phyloP scores from a whole-genome alignment of 352 stramenopile species.

The Elongisporangium prolatum region DNA sequence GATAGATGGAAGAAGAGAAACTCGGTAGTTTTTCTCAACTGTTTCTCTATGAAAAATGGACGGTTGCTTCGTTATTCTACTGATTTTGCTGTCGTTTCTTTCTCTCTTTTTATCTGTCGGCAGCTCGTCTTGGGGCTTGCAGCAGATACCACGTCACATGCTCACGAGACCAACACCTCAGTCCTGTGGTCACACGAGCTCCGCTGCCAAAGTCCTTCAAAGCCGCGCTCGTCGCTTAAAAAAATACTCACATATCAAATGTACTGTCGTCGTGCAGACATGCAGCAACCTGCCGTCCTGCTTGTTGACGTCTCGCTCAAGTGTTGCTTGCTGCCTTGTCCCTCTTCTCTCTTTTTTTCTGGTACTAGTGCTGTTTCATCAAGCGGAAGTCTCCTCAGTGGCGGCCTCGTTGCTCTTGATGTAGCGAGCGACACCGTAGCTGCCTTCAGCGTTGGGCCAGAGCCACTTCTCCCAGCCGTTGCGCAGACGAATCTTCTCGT shows the following conservation, averaged over 20 bases:
- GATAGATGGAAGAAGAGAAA: too few relatives aligned
- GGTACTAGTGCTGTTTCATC: not conserved
- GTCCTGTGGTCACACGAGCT: too few relatives aligned
- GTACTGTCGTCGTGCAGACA: not conserved
- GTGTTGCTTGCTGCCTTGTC: not conserved
- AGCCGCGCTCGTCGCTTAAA: not conserved
- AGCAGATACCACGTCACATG: too few relatives aligned
- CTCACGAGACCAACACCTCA: not conserved
- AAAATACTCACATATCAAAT: not conserved
- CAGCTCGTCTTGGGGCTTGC: not conserved
- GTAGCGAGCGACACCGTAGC: slow-evolving; percentile 84
- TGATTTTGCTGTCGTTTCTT: not conserved
- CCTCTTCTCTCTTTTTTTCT: not conserved
- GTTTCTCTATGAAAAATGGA: not conserved
- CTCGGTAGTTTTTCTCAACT: not conserved
- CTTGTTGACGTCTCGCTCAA: not conserved
- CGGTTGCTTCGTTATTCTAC: not conserved
- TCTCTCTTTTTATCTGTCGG: not conserved
- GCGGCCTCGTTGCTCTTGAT: slow-evolving; percentile 65
- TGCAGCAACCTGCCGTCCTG: not conserved
- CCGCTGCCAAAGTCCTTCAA: not conserved
- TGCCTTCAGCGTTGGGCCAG: slow-evolving; percentile 83
- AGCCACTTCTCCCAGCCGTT: slow-evolving; percentile 87
- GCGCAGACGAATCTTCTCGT: slow-evolving; percentile 88
- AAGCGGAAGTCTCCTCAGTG: slow-evolving; percentile 4